Base-by-base conservation (phyloP, 2,329 filamentous ascomycete species). In the Pezicula rhizophila region DNA sequence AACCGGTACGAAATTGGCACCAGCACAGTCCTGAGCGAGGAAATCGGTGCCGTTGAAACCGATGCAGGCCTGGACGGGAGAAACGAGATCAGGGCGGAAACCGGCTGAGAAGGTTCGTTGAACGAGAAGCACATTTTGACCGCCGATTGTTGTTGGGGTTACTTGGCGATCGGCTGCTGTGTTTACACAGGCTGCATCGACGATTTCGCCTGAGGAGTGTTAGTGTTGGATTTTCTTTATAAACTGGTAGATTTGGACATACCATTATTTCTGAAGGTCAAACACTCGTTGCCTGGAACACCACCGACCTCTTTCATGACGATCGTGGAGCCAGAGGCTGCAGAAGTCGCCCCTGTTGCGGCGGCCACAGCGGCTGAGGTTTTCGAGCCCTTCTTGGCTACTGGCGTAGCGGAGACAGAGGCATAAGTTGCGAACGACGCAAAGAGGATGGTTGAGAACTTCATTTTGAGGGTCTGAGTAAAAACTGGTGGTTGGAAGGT, bases 211-310 rank as follows among this genome's bases (percentile, higher is more conserved):
- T 69, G 28, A 1, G 31, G 12, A 2, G n/a, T 40, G 20, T 12
- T 12, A 15, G 25, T 26, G 8, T 33, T 40, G 1, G 33, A n/a
- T 20, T 28, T 48, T 53, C 38, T 46, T 48, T 8, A 5, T 40
- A 4, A 40, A 40, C 7, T 10, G 20, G 23, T 14, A 15, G 20
- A 42, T 14, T 20, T 38, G 5, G 11, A 31, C 47, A 11, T 52
- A 67, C 67, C 68, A 46, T 70, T 70, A 54, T 71, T 71, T 48
- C 68, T 64, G 55, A 71, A 70, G 12, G 68, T 70, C n/a, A 71
- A 39, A 34, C 55, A 57, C 40, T 57, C 55, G 35, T 57, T 56
- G 23, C 53, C 55, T 1, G 64, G 59, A 5, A 71, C 56, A 17
- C 69, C 68, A 15, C 58, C 61, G 43, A 67, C 57, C 54, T 71